phyloP scores from a whole-genome alignment of 23 red algal species.

The Gracilaria vermiculophylla region DNA sequence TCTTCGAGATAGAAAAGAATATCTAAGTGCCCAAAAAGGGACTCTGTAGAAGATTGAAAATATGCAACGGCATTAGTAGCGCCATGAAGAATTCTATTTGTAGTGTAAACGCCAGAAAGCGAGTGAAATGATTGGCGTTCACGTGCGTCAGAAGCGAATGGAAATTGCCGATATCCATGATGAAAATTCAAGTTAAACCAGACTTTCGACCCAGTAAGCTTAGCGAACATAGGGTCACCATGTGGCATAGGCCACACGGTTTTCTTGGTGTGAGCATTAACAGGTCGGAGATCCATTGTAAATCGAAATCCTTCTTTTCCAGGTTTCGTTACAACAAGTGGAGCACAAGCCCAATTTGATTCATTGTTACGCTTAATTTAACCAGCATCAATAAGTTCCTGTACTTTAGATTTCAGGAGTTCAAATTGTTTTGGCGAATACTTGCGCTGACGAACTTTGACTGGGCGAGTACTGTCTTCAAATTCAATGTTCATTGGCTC shows the following conservation, averaged over 20 bases:
- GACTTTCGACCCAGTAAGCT: neutral
- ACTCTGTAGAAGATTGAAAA: conserved; percentile 35
- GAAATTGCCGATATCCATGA: conserved; percentile 41
- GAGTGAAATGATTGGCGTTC: neutral
- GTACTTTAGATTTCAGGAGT: conserved; percentile 5
- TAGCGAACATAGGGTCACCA: neutral
- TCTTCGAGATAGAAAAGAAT: conserved; percentile 15
- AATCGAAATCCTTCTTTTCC: neutral
- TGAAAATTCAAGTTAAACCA: conserved; percentile 4
- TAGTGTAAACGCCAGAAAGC: neutral
- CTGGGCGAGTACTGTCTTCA: neutral
- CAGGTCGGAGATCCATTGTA: neutral
- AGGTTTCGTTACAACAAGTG: conserved; percentile 7
- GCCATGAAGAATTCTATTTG: neutral
- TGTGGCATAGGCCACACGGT: conserved; percentile 17
- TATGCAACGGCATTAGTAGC: neutral
- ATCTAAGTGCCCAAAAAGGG: neutral
- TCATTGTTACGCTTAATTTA: neutral
- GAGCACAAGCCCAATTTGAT: neutral
- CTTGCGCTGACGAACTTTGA: neutral
- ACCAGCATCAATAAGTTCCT: neutral
- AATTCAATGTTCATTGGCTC: conserved; percentile 1
- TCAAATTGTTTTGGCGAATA: conserved; percentile 1
- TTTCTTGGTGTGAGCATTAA: neutral
- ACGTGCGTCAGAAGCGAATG: neutral